A percentile compares a stretch with the other conserved stretches of the same genome.
phyloP scores from a whole-genome alignment of 2,329 filamentous ascomycete genomes.

The Leptographium procerum region DNA sequence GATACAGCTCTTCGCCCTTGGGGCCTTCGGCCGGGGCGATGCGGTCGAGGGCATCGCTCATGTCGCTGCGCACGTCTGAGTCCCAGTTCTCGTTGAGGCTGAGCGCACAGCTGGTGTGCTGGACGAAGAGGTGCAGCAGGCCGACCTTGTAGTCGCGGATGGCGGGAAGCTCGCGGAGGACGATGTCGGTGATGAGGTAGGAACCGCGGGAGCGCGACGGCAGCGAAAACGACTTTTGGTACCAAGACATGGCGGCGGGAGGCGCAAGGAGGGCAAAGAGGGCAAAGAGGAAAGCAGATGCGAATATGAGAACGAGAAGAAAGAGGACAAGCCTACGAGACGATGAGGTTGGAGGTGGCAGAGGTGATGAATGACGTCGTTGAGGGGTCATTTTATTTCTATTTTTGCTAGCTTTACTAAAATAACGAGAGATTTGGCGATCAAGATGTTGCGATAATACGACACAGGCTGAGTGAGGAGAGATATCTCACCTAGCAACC shows the following conservation, averaged over 20 bases:
- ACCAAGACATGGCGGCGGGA: slow-evolving; percentile 55
- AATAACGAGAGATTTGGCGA: neutral
- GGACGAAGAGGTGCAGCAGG: slow-evolving; percentile 79
- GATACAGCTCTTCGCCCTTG: slow-evolving; percentile 63
- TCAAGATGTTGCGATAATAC: neutral
- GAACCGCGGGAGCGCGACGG: slow-evolving; percentile 67
- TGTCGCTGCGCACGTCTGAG: slow-evolving; percentile 75
- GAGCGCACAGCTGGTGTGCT: slow-evolving; percentile 88
- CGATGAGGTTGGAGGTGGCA: neutral
- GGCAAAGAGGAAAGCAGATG: slow-evolving; percentile 3
- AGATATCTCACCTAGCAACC: no score
- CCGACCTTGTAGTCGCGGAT: slow-evolving; percentile 75
- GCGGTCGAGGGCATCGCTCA: slow-evolving; percentile 86
- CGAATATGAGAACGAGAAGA: no score
- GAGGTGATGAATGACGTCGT: neutral
- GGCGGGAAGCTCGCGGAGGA: slow-evolving; percentile 64
- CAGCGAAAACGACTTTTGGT: slow-evolving; percentile 74
- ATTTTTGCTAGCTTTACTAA: no score
- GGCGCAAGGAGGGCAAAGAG: neutral
- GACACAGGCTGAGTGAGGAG: no score
- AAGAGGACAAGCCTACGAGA: no score
- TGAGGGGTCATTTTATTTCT: neutral
- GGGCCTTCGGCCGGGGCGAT: slow-evolving; percentile 70
- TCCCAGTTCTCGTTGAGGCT: slow-evolving; percentile 90
- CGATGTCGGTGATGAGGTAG: slow-evolving; percentile 77